Evolutionary conservation across 2,329 filamentous ascomycete genomes (phyloP).

Genomic region (Pseudogymnoascus sp.): DNA sequence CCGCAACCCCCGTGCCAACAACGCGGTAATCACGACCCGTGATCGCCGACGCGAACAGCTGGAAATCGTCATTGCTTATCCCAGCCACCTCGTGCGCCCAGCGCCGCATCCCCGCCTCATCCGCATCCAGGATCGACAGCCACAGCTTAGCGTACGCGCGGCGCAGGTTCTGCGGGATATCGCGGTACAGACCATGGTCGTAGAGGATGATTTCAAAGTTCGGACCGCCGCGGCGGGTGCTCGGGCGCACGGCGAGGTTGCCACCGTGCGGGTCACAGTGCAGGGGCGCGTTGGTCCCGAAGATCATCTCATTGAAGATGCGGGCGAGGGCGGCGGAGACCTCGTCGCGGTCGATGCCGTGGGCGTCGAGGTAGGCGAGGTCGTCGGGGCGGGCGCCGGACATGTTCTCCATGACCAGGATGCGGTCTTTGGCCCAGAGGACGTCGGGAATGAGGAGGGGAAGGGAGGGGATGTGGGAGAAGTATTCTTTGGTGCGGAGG

Average conservation of each 20-base stretch:
- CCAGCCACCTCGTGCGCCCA: constrained; percentile 86
- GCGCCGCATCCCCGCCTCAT: constrained; percentile 76
- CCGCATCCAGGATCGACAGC: constrained; percentile 88
- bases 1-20: constrained; percentile 51
- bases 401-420: constrained; percentile 92
- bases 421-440: constrained; percentile 78
- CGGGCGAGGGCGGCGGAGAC: constrained; percentile 83
- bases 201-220: constrained; percentile 97
- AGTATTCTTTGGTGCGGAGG: constrained; percentile 69
- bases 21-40: constrained; percentile 86
- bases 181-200: constrained; percentile 92
- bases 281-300: constrained; percentile 76
- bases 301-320: constrained; percentile 99
- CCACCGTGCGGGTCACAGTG: constrained; percentile 97
- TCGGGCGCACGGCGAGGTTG: constrained; percentile 77
- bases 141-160: constrained; percentile 93
- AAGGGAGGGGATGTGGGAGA: constrained; percentile 62
- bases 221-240: constrained; percentile 44
- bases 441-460: constrained; percentile 86
- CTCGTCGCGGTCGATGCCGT: constrained; percentile 87
- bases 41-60: constrained; percentile 90
- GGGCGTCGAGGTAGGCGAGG: constrained; percentile 72
- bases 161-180: constrained; percentile 71
- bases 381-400: constrained; percentile 83
- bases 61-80: constrained; percentile 82